A percentile compares a stretch with the other conserved stretches of the same genome.
Conservation (phyloP, 257 asterid species). For the Linaria vulgaris region DNA sequence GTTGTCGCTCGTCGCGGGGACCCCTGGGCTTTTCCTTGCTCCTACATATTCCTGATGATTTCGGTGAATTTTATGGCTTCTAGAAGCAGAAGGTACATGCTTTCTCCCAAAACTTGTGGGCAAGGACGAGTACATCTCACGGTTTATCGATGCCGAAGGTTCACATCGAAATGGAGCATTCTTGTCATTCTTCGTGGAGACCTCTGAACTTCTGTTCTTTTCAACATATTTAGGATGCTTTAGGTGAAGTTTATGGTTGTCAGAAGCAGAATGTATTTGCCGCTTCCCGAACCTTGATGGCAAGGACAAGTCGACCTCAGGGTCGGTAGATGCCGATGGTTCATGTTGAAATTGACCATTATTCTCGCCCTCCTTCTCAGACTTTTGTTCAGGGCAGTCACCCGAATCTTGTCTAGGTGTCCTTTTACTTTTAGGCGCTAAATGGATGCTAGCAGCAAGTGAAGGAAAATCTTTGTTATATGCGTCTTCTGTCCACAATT, state of each 20-base stretch:
- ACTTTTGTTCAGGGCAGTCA: constrained; percentile 16
- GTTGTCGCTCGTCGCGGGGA: neutral
- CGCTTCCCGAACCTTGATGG: constrained; percentile 31
- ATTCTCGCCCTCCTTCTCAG: constrained; percentile 6
- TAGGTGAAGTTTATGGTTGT: constrained; percentile 1
- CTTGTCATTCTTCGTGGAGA: constrained; percentile 8
- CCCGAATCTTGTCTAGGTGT: constrained; percentile 31
- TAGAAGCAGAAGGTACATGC: constrained; percentile 11
- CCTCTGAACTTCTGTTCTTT: constrained; percentile 19
- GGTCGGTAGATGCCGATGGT: constrained; percentile 15
- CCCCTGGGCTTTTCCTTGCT: neutral
- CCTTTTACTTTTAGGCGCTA: constrained; percentile 24
- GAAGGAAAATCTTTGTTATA: neutral
- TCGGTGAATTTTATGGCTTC: constrained; percentile 2
- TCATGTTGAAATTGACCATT: neutral
- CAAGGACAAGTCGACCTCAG: constrained; percentile 13
- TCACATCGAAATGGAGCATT: neutral
- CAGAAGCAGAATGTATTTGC: constrained; percentile 9
- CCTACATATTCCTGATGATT: constrained; percentile 19
- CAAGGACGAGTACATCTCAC: constrained; percentile 14
- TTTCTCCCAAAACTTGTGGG: constrained; percentile 31
- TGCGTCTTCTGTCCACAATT: no score
- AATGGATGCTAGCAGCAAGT: neutral
- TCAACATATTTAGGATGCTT: constrained; percentile 18
- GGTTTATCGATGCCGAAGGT: constrained; percentile 15